Evolutionary conservation across 2,329 filamentous ascomycete genomes (phyloP).

Genomic region (Fusarium sp.): DNA sequence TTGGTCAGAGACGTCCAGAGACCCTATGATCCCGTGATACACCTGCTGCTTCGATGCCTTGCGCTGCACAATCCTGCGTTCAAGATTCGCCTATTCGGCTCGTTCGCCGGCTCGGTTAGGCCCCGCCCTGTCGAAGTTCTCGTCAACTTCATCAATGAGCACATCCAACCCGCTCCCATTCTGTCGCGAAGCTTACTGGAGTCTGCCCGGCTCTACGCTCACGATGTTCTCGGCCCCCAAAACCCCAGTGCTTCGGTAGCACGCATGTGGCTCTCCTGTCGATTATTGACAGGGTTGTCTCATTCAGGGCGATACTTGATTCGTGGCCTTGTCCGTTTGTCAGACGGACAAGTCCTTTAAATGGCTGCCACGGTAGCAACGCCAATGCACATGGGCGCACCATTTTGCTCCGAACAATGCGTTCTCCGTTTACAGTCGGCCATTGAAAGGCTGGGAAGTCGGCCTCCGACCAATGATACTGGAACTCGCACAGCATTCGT

Average conservation of each 20-base stretch:
- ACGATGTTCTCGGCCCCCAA: conserved; percentile 42
- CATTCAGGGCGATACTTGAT: conserved; percentile 21
- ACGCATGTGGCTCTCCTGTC: conserved; percentile 25
- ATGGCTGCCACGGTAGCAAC: conserved; percentile 42
- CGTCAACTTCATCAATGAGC: conserved; percentile 2
- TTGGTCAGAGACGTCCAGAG: background rate
- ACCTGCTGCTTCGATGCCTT: background rate
- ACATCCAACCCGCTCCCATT: background rate
- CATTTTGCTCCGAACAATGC: conserved; percentile 34
- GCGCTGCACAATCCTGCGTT: background rate
- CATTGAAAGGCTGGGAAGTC: conserved; percentile 35
- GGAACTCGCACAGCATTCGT: conserved; percentile 20
- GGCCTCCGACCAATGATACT: conserved; percentile 32
- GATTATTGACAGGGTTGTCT: conserved; percentile 28
- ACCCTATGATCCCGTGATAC: background rate
- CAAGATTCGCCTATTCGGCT: background rate
- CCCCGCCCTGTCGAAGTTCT: background rate
- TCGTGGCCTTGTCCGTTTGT: conserved; percentile 44
- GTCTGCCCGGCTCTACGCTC: conserved; percentile 11
- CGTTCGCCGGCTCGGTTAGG: background rate
- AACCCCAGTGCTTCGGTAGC: conserved; percentile 29
- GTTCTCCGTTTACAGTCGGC: conserved; percentile 23
- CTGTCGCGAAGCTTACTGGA: background rate
- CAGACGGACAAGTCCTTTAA: conserved; percentile 32
- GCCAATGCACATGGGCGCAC: conserved; percentile 42